Percentiles rank a stretch among this genome's conserved stretches.
These are phyloP conservation scores for Chytriomyces confervae DNA, from an alignment of 192 early-diverging fungal species.

Conservation along the genomic window DNA sequence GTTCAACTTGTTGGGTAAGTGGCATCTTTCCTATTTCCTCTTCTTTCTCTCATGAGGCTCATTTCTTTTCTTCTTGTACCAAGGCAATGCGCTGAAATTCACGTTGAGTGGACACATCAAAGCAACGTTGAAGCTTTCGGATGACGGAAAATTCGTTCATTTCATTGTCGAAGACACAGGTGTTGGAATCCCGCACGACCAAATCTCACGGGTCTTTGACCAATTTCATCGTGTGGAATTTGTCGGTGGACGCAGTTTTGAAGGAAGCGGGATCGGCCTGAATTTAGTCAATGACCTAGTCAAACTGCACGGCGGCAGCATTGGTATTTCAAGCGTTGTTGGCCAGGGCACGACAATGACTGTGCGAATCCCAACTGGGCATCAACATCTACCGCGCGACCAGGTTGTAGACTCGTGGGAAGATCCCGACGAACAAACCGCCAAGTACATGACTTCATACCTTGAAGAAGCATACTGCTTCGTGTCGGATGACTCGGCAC, in stretches of 20 bases:
- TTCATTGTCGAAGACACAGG: conserved; percentile 50
- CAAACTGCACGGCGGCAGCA: conserved; percentile 56
- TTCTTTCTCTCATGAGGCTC: conserved; percentile 18
- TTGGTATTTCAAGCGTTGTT: conserved; percentile 46
- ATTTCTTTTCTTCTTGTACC: conserved; percentile 46
- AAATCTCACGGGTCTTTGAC: conserved; percentile 59
- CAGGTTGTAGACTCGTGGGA: conserved; percentile 40
- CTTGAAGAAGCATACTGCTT: not conserved
- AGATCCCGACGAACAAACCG: conserved; percentile 19
- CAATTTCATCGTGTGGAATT: conserved; percentile 67
- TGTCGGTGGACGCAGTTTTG: conserved; percentile 57
- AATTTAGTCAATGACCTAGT: conserved; percentile 61
- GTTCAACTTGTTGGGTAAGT: conserved; percentile 63
- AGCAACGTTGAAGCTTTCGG: conserved; percentile 42
- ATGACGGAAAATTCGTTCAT: conserved; percentile 39
- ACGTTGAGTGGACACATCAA: conserved; percentile 47
- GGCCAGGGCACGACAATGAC: conserved; percentile 57
- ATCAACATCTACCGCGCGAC: conserved; percentile 50
- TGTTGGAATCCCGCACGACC: conserved; percentile 57
- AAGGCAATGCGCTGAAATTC: conserved; percentile 59
- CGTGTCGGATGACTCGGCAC: not conserved
- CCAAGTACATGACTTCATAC: conserved; percentile 27
- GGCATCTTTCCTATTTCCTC: not conserved
- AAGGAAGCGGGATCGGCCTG: conserved; percentile 68
- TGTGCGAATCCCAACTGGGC: conserved; percentile 57